Conservation (phyloP, 768 basidiomycete genomes). For the Zangia roseola region DNA sequence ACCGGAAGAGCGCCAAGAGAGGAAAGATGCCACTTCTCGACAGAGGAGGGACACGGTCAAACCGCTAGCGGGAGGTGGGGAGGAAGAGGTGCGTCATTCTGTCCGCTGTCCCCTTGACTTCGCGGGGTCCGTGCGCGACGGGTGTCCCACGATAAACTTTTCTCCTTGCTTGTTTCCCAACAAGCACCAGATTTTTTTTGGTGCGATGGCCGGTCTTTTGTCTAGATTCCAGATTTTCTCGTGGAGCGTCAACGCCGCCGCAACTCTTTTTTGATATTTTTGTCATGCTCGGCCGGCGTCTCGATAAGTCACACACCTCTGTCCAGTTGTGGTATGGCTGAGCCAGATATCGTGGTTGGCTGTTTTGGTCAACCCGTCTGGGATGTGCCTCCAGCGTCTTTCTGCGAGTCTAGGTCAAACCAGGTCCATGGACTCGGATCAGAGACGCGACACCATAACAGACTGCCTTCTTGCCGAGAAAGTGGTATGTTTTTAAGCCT, state of each 20-base stretch:
- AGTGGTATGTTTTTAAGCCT: neutral
- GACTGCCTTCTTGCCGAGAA: neutral
- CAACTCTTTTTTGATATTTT: neutral
- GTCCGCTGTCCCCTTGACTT: neutral
- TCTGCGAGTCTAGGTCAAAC: no score
- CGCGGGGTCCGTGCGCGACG: neutral
- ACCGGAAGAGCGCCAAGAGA: constrained; percentile 43
- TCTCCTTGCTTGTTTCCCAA: neutral
- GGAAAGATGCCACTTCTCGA: neutral
- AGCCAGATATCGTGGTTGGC: no score
- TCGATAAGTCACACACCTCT: neutral
- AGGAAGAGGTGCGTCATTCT: constrained; percentile 14
- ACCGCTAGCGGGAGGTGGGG: neutral
- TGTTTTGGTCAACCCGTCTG: no score
- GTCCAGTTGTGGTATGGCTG: neutral
- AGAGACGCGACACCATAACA: neutral
- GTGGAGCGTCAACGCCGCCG: neutral
- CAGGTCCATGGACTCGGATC: neutral
- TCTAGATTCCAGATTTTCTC: neutral
- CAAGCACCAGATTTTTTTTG: neutral
- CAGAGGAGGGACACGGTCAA: constrained; percentile 22
- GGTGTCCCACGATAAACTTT: neutral
- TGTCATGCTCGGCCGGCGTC: neutral
- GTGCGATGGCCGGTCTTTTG: neutral
- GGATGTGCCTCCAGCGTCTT: no score